These are phyloP conservation scores for Cochliopodium minus DNA, from an alignment of 208 protist species.

Conservation along the genomic window DNA sequence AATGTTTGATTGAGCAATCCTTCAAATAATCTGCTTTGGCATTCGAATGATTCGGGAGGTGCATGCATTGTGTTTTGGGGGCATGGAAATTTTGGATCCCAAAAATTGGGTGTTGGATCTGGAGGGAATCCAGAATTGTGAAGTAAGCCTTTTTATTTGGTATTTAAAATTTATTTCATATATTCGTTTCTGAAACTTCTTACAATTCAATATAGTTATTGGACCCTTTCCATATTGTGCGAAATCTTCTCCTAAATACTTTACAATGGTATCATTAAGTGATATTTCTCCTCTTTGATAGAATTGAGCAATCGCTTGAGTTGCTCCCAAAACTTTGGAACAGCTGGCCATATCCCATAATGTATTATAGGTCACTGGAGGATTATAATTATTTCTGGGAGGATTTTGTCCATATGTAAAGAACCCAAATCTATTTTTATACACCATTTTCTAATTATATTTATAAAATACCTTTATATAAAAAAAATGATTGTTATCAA, in stretches of 20 bases:
- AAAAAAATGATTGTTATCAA: too few relatives aligned
- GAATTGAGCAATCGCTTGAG: conserved; percentile 27
- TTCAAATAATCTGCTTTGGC: conserved; percentile 24
- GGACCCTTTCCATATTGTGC: neutral
- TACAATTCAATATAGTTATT: neutral
- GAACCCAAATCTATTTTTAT: too few relatives aligned
- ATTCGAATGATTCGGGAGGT: conserved; percentile 29
- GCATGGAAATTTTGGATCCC: conserved; percentile 30
- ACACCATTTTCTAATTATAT: too few relatives aligned
- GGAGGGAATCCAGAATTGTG: conserved; percentile 39
- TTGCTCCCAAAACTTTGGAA: conserved; percentile 28
- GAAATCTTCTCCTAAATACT: neutral
- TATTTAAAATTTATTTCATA: too few relatives aligned
- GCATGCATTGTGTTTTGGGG: conserved; percentile 14
- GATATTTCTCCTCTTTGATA: conserved; percentile 34
- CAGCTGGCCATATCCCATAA: conserved; percentile 34
- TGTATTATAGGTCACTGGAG: conserved; percentile 14
- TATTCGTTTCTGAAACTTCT: too few relatives aligned
- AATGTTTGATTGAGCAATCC: conserved; percentile 27
- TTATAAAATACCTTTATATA: too few relatives aligned
- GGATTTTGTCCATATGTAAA: too few relatives aligned
- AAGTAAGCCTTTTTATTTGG: too few relatives aligned
- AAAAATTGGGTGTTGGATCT: conserved; percentile 34
- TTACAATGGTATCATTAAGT: conserved; percentile 19
- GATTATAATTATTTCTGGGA: too few relatives aligned